Percentiles rank a stretch among this genome's conserved stretches.
Evolutionary conservation across 2,329 filamentous ascomycete genomes (phyloP).

Genomic region (Leptodontidium sp.): DNA sequence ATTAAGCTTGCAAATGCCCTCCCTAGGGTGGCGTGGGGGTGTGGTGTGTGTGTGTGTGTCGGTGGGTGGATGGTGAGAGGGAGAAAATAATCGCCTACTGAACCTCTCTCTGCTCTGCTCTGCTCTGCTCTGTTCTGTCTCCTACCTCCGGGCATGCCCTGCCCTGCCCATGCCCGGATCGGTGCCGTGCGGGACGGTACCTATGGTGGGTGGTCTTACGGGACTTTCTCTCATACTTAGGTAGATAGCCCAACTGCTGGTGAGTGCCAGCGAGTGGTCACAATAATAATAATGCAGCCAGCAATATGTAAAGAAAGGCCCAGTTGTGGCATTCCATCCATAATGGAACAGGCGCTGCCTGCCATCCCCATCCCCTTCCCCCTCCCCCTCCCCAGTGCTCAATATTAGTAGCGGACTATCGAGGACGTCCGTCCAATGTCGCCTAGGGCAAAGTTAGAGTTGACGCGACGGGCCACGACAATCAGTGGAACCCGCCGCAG

Average conservation of each 20-base stretch:
- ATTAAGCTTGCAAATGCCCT: constrained; percentile 23
- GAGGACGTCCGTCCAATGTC: constrained; percentile 12
- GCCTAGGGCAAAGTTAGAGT: background rate
- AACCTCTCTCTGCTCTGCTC: background rate
- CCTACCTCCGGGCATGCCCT: background rate
- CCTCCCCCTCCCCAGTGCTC: background rate
- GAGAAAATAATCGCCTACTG: constrained; percentile 4
- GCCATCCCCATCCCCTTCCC: background rate
- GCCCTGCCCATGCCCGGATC: constrained; percentile 2
- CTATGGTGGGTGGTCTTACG: background rate
- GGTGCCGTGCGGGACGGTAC: constrained; percentile 9
- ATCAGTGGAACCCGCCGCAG: constrained; percentile 13
- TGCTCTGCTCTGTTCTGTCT: background rate
- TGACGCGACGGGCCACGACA: constrained; percentile 7
- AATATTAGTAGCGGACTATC: constrained; percentile 4
- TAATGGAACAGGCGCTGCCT: background rate
- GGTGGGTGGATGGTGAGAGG: background rate
- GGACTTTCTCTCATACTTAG: background rate
- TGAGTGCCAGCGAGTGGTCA: no score
- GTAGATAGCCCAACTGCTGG: background rate
- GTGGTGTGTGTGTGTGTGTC: background rate
- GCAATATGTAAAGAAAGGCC: no score
- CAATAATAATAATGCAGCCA: no score
- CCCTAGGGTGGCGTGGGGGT: constrained; percentile 23
- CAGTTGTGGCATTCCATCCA: no score